phyloP scores from a whole-genome alignment of 495 filamentous ascomycete species.

The Penicillium paxilli region DNA sequence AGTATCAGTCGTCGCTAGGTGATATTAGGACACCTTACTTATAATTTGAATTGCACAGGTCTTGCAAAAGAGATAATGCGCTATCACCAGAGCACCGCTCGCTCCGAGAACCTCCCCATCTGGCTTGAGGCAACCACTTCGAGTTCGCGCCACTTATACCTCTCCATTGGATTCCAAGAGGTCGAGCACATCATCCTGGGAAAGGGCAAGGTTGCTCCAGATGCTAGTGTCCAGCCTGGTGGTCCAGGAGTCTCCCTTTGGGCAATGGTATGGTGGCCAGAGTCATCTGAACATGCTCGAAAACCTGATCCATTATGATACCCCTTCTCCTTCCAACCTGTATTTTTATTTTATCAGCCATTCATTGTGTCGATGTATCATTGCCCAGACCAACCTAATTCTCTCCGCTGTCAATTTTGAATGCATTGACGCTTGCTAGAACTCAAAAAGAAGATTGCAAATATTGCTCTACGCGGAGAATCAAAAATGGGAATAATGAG shows the following conservation, averaged over 20 bases:
- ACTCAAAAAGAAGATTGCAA: too few species aligned
- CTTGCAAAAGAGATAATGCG: conserved; percentile 27
- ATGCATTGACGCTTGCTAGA: too few species aligned
- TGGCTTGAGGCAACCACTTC: conserved; percentile 31
- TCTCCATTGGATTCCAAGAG: conserved; percentile 29
- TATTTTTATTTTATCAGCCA: not conserved
- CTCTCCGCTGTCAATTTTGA: too few species aligned
- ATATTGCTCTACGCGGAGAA: too few species aligned
- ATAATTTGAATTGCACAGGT: conserved; percentile 7
- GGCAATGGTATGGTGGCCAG: conserved; percentile 36
- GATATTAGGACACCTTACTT: too few species aligned
- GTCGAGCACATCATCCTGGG: conserved; percentile 25
- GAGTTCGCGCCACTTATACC: conserved; percentile 22
- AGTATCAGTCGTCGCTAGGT: too few species aligned
- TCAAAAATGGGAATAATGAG: too few species aligned
- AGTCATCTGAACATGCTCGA: conserved; percentile 29
- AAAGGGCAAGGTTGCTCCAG: conserved; percentile 23
- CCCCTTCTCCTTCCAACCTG: not conserved
- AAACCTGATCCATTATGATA: not conserved
- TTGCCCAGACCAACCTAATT: too few species aligned
- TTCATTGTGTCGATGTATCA: too few species aligned
- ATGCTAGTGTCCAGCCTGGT: conserved; percentile 20
- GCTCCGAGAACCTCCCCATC: conserved; percentile 24
- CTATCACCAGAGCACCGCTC: conserved; percentile 18
- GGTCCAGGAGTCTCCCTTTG: conserved; percentile 25